These are phyloP conservation scores for Acacia melanoxylon DNA, from an alignment of 306 rosid genomes.

Conservation along the genomic window DNA sequence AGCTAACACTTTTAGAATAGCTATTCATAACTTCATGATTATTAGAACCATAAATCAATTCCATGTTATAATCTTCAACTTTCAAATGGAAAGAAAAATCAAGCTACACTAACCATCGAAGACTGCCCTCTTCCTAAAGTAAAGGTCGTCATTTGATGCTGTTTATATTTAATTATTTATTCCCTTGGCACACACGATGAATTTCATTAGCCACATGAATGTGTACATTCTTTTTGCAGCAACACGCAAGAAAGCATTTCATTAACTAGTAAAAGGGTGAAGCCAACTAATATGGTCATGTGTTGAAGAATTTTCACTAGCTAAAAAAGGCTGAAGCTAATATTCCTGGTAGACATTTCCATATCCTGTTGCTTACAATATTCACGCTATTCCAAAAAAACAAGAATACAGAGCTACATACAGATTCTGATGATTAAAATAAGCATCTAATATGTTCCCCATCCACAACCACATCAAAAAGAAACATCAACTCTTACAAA, in stretches of 20 bases:
- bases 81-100: neutral
- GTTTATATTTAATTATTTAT: neutral
- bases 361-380: neutral
- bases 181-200: neutral
- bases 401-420: neutral
- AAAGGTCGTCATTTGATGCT: neutral
- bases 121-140: neutral
- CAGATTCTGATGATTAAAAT: neutral
- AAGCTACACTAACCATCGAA: neutral
- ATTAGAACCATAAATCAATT: neutral
- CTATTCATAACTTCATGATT: neutral
- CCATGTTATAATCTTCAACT: conserved; percentile 8
- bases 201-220: neutral
- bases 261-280: neutral
- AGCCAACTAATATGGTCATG: neutral
- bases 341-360: neutral
- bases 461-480: conserved; percentile 5
- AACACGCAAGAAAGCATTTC: neutral
- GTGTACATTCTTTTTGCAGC: neutral
- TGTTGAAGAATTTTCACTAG: too few relatives aligned
- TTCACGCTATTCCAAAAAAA: neutral
- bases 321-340: neutral
- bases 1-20: neutral
- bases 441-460: neutral
- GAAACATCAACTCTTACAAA: too few relatives aligned